These are phyloP conservation scores for Clitopilus hobsonii DNA, from an alignment of 768 basidiomycete species.

Conservation along the genomic window DNA sequence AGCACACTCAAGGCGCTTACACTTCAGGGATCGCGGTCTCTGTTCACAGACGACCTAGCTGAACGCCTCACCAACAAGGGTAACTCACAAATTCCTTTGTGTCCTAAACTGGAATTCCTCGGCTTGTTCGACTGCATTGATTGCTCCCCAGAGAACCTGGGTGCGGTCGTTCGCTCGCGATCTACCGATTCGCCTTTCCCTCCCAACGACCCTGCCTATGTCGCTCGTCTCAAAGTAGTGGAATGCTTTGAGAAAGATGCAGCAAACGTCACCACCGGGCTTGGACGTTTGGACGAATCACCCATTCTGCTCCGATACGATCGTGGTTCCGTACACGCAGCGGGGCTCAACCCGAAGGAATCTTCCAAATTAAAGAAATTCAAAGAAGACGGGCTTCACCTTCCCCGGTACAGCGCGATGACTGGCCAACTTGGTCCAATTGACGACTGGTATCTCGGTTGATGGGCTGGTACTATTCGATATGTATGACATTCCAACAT, in stretches of 20 bases:
- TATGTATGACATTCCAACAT: too few species aligned
- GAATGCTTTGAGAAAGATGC: slow-evolving; percentile 1
- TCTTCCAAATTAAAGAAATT: neutral
- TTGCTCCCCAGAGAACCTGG: neutral
- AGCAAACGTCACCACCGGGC: neutral
- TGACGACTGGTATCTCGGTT: neutral
- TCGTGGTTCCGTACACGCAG: neutral
- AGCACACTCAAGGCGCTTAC: neutral
- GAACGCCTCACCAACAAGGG: slow-evolving; percentile 9
- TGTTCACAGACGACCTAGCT: neutral
- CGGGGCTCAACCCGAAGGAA: neutral
- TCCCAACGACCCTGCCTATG: neutral
- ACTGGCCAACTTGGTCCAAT: neutral
- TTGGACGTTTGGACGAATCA: neutral
- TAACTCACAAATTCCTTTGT: neutral
- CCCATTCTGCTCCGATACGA: neutral
- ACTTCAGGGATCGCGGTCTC: neutral
- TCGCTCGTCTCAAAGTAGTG: neutral
- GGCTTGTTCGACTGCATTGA: neutral
- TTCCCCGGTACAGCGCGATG: neutral
- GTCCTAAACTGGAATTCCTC: neutral
- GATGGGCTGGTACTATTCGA: too few species aligned
- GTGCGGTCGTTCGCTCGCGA: neutral
- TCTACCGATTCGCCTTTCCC: neutral
- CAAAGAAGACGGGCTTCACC: neutral